Base-by-base conservation (phyloP, 2,329 filamentous ascomycete genomes). In the Aspergillus spinulosporus region DNA sequence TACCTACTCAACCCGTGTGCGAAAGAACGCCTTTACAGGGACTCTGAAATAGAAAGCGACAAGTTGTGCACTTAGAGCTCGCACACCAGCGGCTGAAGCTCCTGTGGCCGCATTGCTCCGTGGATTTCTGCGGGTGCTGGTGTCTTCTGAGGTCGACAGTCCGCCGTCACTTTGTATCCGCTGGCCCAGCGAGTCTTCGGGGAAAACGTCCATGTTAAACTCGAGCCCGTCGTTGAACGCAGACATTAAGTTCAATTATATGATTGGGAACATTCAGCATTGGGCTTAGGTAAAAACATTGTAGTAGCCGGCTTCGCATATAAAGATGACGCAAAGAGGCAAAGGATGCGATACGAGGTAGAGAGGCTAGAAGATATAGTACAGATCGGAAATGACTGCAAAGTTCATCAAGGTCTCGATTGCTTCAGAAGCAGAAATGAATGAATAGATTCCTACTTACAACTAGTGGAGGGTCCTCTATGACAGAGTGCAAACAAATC, bases 21-120 rank as follows among this genome's bases (percentile, higher is more conserved):
- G 85, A 75, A 97, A 96, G 71, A 97, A 97, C 12, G 92, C 89
- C 75, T 96, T 96, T 52, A 92, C 89, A 0, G 92, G 92, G 0
- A 91, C 90, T 55, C 92, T 83, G 70, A 96, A 97, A 76, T 96
- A 97, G 66, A 96, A 96, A 26, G 91, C 88, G 53, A 96, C 83
- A 66, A 91, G 80, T 69, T 95, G 89, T 5, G 90, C 88, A 65
- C 88, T 92, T 60, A 96, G 73, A 29, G 92, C 92, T 46, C 92
- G 88, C 61, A 92, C 89, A 40, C 90, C 85, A 21, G 92, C 92
- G 3, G 92, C 92, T 21, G 90, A 92, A n/a, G 90, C 89, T 47
- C 89, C 92, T 12, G 84, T 87, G 11, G 82, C 81, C 11, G 84
- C 82, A 79, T 84, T 82, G 56, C 78, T 82, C 61, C 83, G 82